A percentile compares a stretch with the other conserved stretches of the same genome.
Evolutionary conservation across 305 asterid genomes (phyloP).

Genomic region (Plantago lanceolata): DNA sequence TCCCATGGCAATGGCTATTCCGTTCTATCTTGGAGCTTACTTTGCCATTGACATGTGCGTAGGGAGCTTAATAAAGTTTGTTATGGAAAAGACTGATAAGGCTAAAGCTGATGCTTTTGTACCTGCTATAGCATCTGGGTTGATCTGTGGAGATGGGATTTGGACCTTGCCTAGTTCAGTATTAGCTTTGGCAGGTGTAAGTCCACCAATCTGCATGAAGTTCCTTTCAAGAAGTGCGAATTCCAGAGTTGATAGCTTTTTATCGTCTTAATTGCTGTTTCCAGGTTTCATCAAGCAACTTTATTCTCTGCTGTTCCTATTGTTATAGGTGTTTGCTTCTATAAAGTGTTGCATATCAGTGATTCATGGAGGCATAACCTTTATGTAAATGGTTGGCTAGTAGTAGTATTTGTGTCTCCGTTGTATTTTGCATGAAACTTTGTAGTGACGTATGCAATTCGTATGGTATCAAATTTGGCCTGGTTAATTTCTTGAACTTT

Average conservation of each 20-base stretch:
- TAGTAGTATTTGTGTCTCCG: neutral
- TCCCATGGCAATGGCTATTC: conserved; percentile 96
- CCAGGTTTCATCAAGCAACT: neutral
- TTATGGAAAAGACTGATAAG: conserved; percentile 64
- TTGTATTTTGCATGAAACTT: neutral
- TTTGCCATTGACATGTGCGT: conserved; percentile 84
- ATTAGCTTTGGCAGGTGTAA: conserved; percentile 59
- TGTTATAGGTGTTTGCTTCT: neutral
- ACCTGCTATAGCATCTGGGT: conserved; percentile 83
- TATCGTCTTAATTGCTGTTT: conserved; percentile 14
- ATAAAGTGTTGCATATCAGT: neutral
- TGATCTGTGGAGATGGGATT: conserved; percentile 87
- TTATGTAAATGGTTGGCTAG: conserved; percentile 14
- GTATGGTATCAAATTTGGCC: neutral
- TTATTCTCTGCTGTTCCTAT: neutral
- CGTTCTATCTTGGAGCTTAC: conserved; percentile 74
- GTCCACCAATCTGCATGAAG: conserved; percentile 88
- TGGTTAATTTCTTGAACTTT: neutral
- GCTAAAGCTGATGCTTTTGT: conserved; percentile 76
- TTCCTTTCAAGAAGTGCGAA: conserved; percentile 53
- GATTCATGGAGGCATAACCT: conserved; percentile 5
- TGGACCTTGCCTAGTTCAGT: conserved; percentile 74
- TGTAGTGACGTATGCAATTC: neutral
- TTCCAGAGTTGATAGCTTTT: conserved; percentile 42
- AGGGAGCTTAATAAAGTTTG: conserved; percentile 65